Evolutionary conservation across 495 filamentous ascomycete genomes (phyloP).

Genomic region (Aspergillus bridgeri): DNA sequence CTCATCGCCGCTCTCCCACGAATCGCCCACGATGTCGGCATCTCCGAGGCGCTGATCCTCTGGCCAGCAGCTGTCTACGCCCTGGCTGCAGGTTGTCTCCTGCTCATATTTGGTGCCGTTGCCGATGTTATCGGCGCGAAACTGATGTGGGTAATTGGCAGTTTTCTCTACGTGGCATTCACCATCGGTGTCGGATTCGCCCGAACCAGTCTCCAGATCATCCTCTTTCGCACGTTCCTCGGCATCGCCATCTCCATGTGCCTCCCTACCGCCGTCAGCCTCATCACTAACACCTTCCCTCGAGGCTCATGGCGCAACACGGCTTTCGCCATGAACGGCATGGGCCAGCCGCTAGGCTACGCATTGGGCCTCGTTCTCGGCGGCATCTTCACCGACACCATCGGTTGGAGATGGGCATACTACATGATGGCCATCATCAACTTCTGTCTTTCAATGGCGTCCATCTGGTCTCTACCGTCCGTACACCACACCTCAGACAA

Average conservation of each 20-base stretch:
- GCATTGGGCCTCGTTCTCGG: conserved; percentile 51
- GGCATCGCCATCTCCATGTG: conserved; percentile 49
- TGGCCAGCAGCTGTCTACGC: no score
- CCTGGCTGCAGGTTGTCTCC: conserved; percentile 46
- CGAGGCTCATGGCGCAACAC: conserved; percentile 46
- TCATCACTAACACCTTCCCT: conserved; percentile 43
- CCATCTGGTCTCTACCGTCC: background rate
- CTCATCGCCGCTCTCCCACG: no score
- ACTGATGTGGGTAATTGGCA: conserved; percentile 43
- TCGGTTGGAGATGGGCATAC: conserved; percentile 3
- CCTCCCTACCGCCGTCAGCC: conserved; percentile 48
- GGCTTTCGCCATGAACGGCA: conserved; percentile 48
- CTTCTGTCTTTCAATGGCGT: background rate
- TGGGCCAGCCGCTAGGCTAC: conserved; percentile 51
- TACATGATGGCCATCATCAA: conserved; percentile 5
- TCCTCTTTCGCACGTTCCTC: conserved; percentile 49
- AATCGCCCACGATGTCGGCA: no score
- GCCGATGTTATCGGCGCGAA: conserved; percentile 50
- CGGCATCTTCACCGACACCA: conserved; percentile 39
- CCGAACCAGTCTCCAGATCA: conserved; percentile 42
- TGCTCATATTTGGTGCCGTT: conserved; percentile 49
- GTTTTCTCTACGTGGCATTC: conserved; percentile 40
- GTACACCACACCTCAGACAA: background rate
- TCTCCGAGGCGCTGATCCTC: no score
- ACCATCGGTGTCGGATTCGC: conserved; percentile 47